Conservation (phyloP, 257 asterid genomes). For the Coffea canephora region DNA sequence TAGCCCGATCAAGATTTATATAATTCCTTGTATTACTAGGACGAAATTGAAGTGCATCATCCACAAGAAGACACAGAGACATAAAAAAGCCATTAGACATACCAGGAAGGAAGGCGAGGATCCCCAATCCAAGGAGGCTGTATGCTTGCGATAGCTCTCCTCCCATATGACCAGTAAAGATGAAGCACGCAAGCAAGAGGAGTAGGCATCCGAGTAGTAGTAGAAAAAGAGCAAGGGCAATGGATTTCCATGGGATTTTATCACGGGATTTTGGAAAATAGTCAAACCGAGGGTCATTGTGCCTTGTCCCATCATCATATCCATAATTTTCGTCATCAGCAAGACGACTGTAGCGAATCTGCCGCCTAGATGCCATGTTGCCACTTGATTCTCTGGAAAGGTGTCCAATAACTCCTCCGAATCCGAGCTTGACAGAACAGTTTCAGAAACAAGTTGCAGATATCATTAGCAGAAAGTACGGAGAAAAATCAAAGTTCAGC, state of each 20-base stretch:
- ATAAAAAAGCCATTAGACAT: neutral
- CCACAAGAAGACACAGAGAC: neutral
- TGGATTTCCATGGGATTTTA: constrained; percentile 81
- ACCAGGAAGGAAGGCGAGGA: constrained; percentile 79
- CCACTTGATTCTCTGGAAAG: neutral
- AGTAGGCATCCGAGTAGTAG: constrained; percentile 75
- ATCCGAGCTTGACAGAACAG: neutral
- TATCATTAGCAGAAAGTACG: neutral
- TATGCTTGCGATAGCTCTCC: constrained; percentile 76
- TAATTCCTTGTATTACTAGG: neutral
- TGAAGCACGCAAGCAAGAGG: constrained; percentile 59
- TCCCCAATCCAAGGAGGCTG: constrained; percentile 71
- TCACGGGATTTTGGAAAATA: constrained; percentile 59
- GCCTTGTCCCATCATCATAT: constrained; percentile 32
- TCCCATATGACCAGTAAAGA: constrained; percentile 79
- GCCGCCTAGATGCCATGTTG: constrained; percentile 63
- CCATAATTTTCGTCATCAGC: constrained; percentile 41
- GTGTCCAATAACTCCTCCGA: neutral
- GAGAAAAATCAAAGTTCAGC: neutral
- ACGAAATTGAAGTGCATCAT: neutral
- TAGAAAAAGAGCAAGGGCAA: constrained; percentile 66
- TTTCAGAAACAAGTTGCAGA: neutral
- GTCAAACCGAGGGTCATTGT: constrained; percentile 66
- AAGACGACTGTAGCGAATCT: constrained; percentile 56
- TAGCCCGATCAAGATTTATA: neutral